Evolutionary conservation across 345 rosid genomes (phyloP).

Genomic region (Boechera retrofracta): DNA sequence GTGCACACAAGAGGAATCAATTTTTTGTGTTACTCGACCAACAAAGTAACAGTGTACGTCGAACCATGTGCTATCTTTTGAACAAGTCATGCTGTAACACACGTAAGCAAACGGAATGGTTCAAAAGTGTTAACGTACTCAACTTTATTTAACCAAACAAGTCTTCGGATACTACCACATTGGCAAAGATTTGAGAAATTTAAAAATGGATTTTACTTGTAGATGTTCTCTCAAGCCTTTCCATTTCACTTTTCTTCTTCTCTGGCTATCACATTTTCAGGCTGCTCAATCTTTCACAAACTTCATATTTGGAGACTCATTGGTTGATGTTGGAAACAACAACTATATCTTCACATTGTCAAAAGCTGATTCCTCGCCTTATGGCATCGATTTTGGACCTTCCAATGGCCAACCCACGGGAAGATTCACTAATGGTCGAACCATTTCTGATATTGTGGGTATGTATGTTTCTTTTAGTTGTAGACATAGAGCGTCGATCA

Average conservation of each 20-base stretch:
- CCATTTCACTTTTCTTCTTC: slow-evolving; percentile 1
- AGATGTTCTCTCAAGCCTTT: slow-evolving; percentile 21
- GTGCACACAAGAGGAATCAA: neutral
- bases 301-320: slow-evolving; percentile 69
- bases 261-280: slow-evolving; percentile 24
- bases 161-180: slow-evolving; percentile 14
- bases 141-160: slow-evolving; percentile 23
- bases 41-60: slow-evolving; percentile 19
- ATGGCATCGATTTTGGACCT: slow-evolving; percentile 79
- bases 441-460: slow-evolving; percentile 88
- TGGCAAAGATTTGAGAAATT: neutral
- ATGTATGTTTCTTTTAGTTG: slow-evolving; percentile 2
- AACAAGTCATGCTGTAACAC: slow-evolving; percentile 34
- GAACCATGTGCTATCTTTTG: slow-evolving; percentile 39
- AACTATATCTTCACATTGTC: slow-evolving; percentile 63
- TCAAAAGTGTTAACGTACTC: slow-evolving; percentile 23
- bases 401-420: slow-evolving; percentile 74
- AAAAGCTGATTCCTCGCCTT: slow-evolving; percentile 63
- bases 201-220: neutral
- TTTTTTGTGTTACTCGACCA: neutral
- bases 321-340: slow-evolving; percentile 73
- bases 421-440: slow-evolving; percentile 80
- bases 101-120: slow-evolving; percentile 36
- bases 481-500: neutral
- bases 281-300: slow-evolving; percentile 32